A percentile compares a stretch with the other conserved stretches of the same genome.
Evolutionary conservation across 169 alveolate species (phyloP).

Genomic region (Cystoisospora suis): DNA sequence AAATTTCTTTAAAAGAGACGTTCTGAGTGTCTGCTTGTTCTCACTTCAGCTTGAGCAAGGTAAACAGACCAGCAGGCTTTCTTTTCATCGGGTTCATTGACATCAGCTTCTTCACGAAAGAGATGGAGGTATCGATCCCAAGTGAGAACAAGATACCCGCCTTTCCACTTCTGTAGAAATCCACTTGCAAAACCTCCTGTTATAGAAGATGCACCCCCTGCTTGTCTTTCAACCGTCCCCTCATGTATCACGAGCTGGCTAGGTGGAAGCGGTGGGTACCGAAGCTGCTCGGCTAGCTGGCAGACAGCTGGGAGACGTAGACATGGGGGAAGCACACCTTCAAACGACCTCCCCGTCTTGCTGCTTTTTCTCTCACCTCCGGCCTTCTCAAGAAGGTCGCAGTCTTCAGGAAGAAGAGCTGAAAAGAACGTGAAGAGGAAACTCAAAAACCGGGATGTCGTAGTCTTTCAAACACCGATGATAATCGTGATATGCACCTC

Average conservation of each 20-base stretch:
- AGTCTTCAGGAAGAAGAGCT: too few species aligned
- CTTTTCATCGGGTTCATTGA: not conserved
- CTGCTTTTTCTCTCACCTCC: too few species aligned
- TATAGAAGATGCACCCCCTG: not conserved
- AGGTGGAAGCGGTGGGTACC: not conserved
- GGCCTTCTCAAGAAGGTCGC: too few species aligned
- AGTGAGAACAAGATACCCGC: conserved; percentile 7
- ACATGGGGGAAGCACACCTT: too few species aligned
- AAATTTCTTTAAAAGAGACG: too few species aligned
- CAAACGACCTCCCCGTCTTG: too few species aligned
- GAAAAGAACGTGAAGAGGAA: too few species aligned
- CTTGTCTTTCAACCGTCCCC: conserved; percentile 1
- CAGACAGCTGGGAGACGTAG: not conserved
- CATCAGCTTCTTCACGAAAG: not conserved
- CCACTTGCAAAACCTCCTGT: not conserved
- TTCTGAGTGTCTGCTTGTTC: not conserved
- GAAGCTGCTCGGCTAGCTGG: conserved; percentile 8
- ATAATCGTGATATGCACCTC: too few species aligned
- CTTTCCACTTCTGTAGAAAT: not conserved
- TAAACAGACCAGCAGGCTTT: not conserved
- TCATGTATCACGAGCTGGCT: not conserved
- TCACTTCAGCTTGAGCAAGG: not conserved
- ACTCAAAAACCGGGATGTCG: too few species aligned
- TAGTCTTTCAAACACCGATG: too few species aligned
- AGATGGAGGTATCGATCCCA: conserved; percentile 16